Evolutionary conservation across 2,329 filamentous ascomycete species (phyloP), one percentile per base, ranked within the genome.

Genomic region (Hirsutella thompsonii): DNA sequence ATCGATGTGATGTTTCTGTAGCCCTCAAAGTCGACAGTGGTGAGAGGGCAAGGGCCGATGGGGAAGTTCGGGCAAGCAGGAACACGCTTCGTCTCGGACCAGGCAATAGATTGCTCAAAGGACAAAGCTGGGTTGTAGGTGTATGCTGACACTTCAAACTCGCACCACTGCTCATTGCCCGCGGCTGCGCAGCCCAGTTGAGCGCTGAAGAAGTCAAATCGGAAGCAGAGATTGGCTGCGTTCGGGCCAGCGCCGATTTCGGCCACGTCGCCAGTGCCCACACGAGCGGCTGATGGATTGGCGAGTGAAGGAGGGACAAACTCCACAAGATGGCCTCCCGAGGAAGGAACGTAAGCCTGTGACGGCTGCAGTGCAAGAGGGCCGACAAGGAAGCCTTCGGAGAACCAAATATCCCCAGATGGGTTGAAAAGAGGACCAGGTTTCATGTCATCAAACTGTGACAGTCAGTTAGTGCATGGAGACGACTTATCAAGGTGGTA

Each of bases 71-170:
- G 45, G 41, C 62, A 66, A 4, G 60, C 59, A 26, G 62, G 61
- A 26, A 66, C 52, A 26, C 55, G 55, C 44, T 61, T 63, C 21
- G 52, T 57, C 45, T 63, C 60, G 2, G 60, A 61, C 62, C 60
- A 65, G n/a, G 55, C 53, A 36, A 60, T 56, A 5, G 63, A 58
- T 43, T 58, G 50, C 46, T 64, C 63, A 26, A 49, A 54, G 2
- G 50, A 49, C 5, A 51, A 47, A 10, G 48, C 50, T 16, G 54
- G 49, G 36, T 62, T 57, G 49, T 56, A 64, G 9, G 55, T 55
- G 44, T 64, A 66, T 8, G 61, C 62, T n/a, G 62, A 63, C 23
- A 66, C 51, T 32, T 62, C 60, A 44, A 66, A 64, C 39, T 64
- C 58, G 32, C 62, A 66, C 55, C 58, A 62, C 39, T 60, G 49